Evolutionary conservation across 495 filamentous ascomycete species (phyloP), one percentile per base, ranked within the genome.

Genomic region (Cudoniella acicularis): DNA sequence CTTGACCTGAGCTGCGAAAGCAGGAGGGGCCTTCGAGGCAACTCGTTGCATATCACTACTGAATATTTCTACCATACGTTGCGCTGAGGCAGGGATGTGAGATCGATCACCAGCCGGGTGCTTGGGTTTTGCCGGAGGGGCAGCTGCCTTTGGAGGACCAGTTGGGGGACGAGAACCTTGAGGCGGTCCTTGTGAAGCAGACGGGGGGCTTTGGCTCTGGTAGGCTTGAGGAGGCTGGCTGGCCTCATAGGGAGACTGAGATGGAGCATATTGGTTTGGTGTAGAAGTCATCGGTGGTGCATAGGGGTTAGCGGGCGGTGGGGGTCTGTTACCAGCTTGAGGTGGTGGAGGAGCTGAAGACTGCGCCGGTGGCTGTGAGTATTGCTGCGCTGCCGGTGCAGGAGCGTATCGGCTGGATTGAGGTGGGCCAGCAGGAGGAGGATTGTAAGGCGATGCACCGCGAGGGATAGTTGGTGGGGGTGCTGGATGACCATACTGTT

Each of bases 81-180:
- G 80, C 27, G 93, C 90, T 42, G 78, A 74, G 3, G 85, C 67
- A 1, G 94, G 87, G 54, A 98, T 96, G 68, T 98, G 91, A 13
- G 90, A 89, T 41, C 92, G 88, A 72, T 98, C 94, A 65, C 94
- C 94, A 20, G 86, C 72, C 79, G 88, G 92, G 67, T 91, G 82
- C 70, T 87, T 92, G 25, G 83, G 59, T 52, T 70, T 75, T 10
- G 73, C 49, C 11, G 71, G 61, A 18, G 66, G 64, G 3, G 72
- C 64, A 26, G 72, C 63, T 9, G 78, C 80, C 22, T 73, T 71
- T 57, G 57, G 55, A 49, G 61, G 61, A 8, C 58, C 61, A n/a
- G 49, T 61, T 41, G 57, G 54, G 23, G 70, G 70, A 16, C 70
- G 67, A 11, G 73, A 74, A 17, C 67, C 59, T 54, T 48, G 26